These are phyloP conservation scores for Thalassiosira livingstoniorum DNA, from an alignment of 352 stramenopile species.

Conservation along the genomic window DNA sequence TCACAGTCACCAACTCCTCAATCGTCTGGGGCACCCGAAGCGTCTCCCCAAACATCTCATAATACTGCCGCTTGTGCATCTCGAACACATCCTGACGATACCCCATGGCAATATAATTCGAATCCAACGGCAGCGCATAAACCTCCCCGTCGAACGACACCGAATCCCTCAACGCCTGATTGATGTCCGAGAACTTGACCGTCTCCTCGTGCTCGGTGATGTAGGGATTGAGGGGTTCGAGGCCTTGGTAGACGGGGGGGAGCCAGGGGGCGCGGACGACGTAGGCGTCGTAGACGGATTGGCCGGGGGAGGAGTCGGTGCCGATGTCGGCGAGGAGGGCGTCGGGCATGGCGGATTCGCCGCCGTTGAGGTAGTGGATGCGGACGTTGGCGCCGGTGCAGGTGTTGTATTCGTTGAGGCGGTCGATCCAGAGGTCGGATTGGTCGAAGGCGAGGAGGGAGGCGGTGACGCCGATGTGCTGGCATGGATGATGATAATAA, in stretches of 20 bases:
- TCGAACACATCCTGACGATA: constrained; percentile 59
- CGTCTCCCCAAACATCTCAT: constrained; percentile 31
- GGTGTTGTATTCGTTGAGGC: constrained; percentile 18
- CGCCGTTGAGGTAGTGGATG: constrained; percentile 6
- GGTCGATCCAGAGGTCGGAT: constrained; percentile 1
- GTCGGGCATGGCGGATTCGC: background rate
- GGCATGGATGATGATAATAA: too few species aligned
- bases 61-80: constrained; percentile 30
- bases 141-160: constrained; percentile 11
- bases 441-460: constrained; percentile 2
- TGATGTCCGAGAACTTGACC: constrained; percentile 9
- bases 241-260: constrained; percentile 5
- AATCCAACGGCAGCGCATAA: constrained; percentile 8
- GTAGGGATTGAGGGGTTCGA: background rate
- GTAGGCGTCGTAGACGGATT: constrained; percentile 11
- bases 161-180: background rate
- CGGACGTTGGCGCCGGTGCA: constrained; percentile 12
- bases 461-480: background rate
- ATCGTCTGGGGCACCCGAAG: constrained; percentile 47
- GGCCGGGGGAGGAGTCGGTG: background rate
- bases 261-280: constrained; percentile 7
- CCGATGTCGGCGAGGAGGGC: constrained; percentile 9
- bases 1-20: constrained; percentile 49
- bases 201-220: constrained; percentile 1
- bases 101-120: constrained; percentile 17